Conservation (phyloP, 345 rosid genomes). For the Arabis alpina region DNA sequence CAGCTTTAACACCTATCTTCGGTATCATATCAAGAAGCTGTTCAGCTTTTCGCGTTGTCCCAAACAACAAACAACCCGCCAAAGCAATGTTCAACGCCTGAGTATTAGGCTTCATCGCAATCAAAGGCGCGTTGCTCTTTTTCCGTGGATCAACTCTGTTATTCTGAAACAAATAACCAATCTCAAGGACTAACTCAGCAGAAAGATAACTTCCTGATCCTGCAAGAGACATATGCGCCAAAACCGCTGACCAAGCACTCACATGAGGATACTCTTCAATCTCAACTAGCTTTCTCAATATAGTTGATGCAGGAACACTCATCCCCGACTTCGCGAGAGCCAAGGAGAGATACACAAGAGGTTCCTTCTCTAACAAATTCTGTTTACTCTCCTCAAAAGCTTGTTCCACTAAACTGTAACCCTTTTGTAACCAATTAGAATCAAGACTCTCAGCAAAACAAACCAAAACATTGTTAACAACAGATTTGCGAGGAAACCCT, state of each 20-base stretch:
- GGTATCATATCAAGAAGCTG: conserved; percentile 84
- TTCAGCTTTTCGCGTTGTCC: conserved; percentile 89
- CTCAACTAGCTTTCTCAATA: conserved; percentile 72
- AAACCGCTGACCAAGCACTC: conserved; percentile 72
- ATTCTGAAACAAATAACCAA: conserved; percentile 76
- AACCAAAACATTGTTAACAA: conserved; percentile 64
- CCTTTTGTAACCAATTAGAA: conserved; percentile 65
- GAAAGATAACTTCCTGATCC: conserved; percentile 83
- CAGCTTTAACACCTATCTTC: conserved; percentile 60
- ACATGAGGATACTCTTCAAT: conserved; percentile 77
- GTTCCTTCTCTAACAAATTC: conserved; percentile 70
- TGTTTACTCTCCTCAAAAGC: conserved; percentile 77
- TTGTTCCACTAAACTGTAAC: conserved; percentile 63
- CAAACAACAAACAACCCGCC: conserved; percentile 80
- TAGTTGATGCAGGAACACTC: conserved; percentile 73
- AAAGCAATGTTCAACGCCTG: conserved; percentile 71
- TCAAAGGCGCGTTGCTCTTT: conserved; percentile 74
- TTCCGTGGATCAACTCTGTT: conserved; percentile 84
- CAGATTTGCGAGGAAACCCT: conserved; percentile 77
- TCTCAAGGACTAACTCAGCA: conserved; percentile 87
- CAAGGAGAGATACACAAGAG: conserved; percentile 76
- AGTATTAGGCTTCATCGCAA: conserved; percentile 89
- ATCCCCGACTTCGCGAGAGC: conserved; percentile 72
- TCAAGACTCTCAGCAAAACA: conserved; percentile 66
- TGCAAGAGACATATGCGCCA: conserved; percentile 72